Evolutionary conservation across 2,329 filamentous ascomycete genomes (phyloP), one percentile per base, ranked within the genome.

Genomic region (Hypoxylon sp.): DNA sequence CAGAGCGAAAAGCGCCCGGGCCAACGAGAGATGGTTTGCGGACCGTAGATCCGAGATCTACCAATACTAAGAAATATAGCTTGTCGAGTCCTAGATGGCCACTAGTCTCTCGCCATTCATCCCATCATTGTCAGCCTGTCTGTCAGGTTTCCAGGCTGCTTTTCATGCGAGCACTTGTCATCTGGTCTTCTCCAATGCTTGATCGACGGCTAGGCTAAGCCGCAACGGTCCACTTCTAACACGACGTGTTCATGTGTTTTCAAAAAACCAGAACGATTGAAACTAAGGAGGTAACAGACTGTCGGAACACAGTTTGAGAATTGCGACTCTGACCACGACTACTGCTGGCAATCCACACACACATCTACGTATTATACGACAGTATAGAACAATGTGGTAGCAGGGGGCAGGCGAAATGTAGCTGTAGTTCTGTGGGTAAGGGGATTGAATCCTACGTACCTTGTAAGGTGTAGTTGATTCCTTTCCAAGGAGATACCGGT

Each of bases 251-350:
- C 53, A 57, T 61, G 46, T 67, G 61, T 59, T 64, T 56, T 59
- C 35, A 42, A 66, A 40, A 66, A 46, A 30, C n/a, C 44, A 31
- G 30, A 53, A 14, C 27, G 33, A 56, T 66, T 78, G 78, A 79
- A 79, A 79, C 78, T 61, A 66, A 58, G 61, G 53, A 69, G 71
- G 77, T 78, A 74, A 74, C 76, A 78, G 73, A 68, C 73, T 73
- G 74, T 75, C 73, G 70, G 76, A 75, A 75, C 70, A 61, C 65
- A 64, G 77, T 79, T 78, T 79, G 75, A 78, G 74, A 71, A 71
- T 73, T 72, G 70, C 72, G 73, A 75, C 72, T 76, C 73, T 76
- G 63, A 62, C 56, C 27, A 65, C 40, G 50, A 37, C 46, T 30
- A 53, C 44, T 49, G 30, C 57, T 30, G 42, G 27, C 46, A 42